These are phyloP conservation scores for Candida ascalaphidarum DNA, from an alignment of 805 yeast species.

Conservation along the genomic window DNA sequence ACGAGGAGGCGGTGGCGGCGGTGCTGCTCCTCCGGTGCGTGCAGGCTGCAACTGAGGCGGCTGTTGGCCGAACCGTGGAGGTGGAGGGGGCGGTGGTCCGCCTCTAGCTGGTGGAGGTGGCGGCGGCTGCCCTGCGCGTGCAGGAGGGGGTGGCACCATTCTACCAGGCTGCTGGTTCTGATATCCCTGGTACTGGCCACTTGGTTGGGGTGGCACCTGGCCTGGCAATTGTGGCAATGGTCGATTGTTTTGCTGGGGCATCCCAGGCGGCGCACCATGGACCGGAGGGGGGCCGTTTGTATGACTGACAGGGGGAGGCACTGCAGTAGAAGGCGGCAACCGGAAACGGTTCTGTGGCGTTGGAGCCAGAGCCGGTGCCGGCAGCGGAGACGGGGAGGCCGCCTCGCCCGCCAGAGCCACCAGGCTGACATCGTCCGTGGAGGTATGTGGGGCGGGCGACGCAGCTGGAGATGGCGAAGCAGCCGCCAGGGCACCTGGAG, in stretches of 20 bases:
- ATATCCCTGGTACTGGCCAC: too few relatives aligned
- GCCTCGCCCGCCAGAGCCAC: slow-evolving; percentile 2
- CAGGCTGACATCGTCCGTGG: too few relatives aligned
- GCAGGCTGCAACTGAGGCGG: background rate
- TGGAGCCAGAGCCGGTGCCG: slow-evolving; percentile 5
- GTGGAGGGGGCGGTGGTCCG: background rate
- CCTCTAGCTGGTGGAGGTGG: slow-evolving; percentile 5
- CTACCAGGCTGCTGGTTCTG: too few relatives aligned
- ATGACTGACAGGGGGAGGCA: slow-evolving; percentile 19
- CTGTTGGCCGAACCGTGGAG: background rate
- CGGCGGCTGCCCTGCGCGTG: slow-evolving; percentile 6
- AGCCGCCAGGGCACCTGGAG: slow-evolving; percentile 4
- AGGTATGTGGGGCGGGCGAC: too few relatives aligned
- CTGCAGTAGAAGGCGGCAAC: slow-evolving; percentile 26
- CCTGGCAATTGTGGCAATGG: slow-evolving; percentile 4
- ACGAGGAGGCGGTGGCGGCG: slow-evolving; percentile 27
- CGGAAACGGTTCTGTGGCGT: slow-evolving; percentile 19
- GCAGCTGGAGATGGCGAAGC: slow-evolving; percentile 1
- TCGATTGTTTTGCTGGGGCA: slow-evolving; percentile 1
- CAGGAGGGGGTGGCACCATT: slow-evolving; percentile 18
- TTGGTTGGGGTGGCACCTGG: background rate
- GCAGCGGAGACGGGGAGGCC: slow-evolving; percentile 3
- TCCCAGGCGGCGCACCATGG: slow-evolving; percentile 1
- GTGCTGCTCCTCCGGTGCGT: slow-evolving; percentile 9
- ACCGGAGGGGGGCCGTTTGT: slow-evolving; percentile 10